These are phyloP conservation scores for Bigelowiella natans DNA, from an alignment of 78 protist species.

Conservation along the genomic window DNA sequence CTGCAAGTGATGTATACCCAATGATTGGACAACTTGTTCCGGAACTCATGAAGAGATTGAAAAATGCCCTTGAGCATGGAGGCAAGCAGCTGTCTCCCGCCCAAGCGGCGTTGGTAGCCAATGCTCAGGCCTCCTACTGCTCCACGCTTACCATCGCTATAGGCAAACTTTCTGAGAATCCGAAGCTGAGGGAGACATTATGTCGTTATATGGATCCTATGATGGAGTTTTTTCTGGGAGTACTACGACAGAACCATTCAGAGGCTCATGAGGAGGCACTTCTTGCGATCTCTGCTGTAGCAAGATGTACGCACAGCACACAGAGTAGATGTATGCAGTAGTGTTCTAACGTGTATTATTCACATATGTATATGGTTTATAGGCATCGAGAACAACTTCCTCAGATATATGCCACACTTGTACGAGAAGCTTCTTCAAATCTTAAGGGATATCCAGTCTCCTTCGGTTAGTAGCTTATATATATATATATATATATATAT, in stretches of 20 bases:
- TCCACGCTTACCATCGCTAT: not conserved
- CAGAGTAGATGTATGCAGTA: not conserved
- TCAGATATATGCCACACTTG: slow-evolving; percentile 43
- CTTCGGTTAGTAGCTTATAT: no score
- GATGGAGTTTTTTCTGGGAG: not conserved
- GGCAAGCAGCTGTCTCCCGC: not conserved
- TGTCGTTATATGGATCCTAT: not conserved
- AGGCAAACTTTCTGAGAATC: not conserved
- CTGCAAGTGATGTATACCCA: not conserved
- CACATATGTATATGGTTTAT: not conserved
- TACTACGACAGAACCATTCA: not conserved
- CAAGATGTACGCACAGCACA: not conserved
- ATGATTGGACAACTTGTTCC: not conserved
- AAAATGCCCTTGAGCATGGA: not conserved
- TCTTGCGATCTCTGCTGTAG: slow-evolving; percentile 56
- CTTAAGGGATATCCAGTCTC: no score
- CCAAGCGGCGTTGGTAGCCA: not conserved
- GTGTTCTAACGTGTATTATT: not conserved
- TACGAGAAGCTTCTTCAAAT: no score
- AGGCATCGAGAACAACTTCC: slow-evolving; percentile 47
- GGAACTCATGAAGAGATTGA: not conserved
- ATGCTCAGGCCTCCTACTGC: not conserved
- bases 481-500: slow-evolving; percentile 7
- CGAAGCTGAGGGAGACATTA: not conserved
- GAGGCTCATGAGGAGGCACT: slow-evolving; percentile 68